Evolutionary conservation across 2,329 filamentous ascomycete genomes (phyloP), one percentile per base, ranked within the genome.

Genomic region (Penicillium hordei): DNA sequence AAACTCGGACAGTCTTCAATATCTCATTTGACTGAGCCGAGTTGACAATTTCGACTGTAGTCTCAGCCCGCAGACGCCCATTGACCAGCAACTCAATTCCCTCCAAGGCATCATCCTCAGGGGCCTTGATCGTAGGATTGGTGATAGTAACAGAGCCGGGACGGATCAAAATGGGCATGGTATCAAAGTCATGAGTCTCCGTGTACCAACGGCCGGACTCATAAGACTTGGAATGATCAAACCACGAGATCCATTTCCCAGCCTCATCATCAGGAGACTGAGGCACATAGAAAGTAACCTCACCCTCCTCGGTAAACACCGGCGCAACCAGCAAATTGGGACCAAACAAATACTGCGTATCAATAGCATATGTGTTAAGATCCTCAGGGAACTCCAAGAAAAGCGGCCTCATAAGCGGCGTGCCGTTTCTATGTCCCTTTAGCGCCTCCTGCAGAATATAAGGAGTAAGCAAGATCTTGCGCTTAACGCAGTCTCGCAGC

Each of bases 311-410:
- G 12, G 82, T 80, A 60, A 88, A 89, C 2, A 89, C 77, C 1
- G 87, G 87, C 1, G 86, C 85, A 5, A 86, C 84, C 8, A 91
- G 75, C 34, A 91, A 72, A 50, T 80, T 81, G 17, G 81, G 80
- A 2, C 89, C 89, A n/a, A 91, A 77, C 84, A 91, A 88, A 73
- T 89, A 91, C 70, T 90, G 86, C 33, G 85, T 82, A 71, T 91
- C 88, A 45, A 89, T 78, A 51, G 78, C 81, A 83, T 87, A 90
- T 0, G 83, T 78, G 5, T 85, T 89, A n/a, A 82, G 81, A 65
- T 91, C 89, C 2, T 86, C 80, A 1, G 87, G 87, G 66, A 90
- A 91, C 72, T 91, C 88, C 33, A 90, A 77, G 57, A 86, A 86
- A 70, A 88, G 82, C 21, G 88, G 82, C 38, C 88, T 76, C 62